Conservation (phyloP, 768 basidiomycete species). For the Amanita polypyramis region DNA sequence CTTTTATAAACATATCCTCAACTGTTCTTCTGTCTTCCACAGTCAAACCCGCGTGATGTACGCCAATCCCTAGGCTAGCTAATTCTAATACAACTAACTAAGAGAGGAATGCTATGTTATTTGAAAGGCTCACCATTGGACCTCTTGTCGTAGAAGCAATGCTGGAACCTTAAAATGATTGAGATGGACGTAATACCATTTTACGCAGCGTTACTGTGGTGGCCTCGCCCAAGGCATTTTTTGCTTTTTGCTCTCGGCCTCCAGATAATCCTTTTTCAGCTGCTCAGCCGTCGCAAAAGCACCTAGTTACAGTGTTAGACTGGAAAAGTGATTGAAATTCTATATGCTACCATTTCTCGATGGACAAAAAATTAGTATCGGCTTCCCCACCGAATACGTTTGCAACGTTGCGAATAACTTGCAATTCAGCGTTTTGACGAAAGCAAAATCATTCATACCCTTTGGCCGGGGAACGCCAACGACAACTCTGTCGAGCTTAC, state of each 20-base stretch:
- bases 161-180: slow-evolving; percentile 34
- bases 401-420: slow-evolving; percentile 67
- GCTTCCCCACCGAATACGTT: slow-evolving; percentile 67
- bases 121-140: slow-evolving; percentile 40
- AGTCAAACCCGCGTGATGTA: slow-evolving; percentile 86
- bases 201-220: slow-evolving; percentile 27
- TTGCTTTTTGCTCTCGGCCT: slow-evolving; percentile 36
- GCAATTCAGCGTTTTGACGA: slow-evolving; percentile 58
- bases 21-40: slow-evolving; percentile 61
- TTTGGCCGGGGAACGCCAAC: slow-evolving; percentile 55
- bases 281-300: slow-evolving; percentile 64
- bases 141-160: slow-evolving; percentile 55
- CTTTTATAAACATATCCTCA: slow-evolving; percentile 65
- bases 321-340: background rate
- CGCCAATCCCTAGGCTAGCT: slow-evolving; percentile 66
- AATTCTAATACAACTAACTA: slow-evolving; percentile 33
- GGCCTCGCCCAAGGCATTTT: slow-evolving; percentile 63
- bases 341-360: slow-evolving; percentile 68
- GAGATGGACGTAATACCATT: slow-evolving; percentile 3
- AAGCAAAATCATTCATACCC: slow-evolving; percentile 71
- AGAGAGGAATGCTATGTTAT: background rate
- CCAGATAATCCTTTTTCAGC: slow-evolving; percentile 61
- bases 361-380: slow-evolving; percentile 80
- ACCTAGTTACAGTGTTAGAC: slow-evolving; percentile 23
- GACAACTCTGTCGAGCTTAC: slow-evolving; percentile 64